Evolutionary conservation across 176 grass and related monocot genomes (phyloP), one percentile per base, ranked within the genome.

Genomic region (Eremochloa ophiuroides): DNA sequence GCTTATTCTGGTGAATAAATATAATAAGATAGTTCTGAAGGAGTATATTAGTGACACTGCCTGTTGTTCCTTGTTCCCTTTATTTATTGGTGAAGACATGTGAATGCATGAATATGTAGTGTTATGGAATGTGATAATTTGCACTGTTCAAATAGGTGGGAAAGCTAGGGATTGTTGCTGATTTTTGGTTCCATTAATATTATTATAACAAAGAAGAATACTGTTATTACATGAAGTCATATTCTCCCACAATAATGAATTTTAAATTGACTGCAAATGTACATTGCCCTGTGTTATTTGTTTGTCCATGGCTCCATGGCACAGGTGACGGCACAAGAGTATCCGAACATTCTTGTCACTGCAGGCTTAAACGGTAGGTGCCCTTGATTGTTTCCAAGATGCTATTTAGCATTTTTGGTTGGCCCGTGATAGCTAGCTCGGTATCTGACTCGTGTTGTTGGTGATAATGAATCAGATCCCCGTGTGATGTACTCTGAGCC

Each of bases 401-500:
- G 29, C 1, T 82, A 17, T 73, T 51, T 28, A 75, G 35, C 76
- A 42, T 64, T 26, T 5, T 22, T 14, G 10, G 4, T 41, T 55
- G 20, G 53, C 25, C 8, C 23, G 50, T 53, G 50, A 3, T 53
- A 53, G 47, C 25, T 65, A 12, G 17, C 27, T 25, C 33, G 5
- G 18, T 43, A 66, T 14, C 27, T 75, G 4, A 42, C 10, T 61
- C 4, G 2, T 8, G 25, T 43, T 7, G 1, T 18, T 53, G 61
- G 10, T 62, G 62, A 59, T 28, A 34, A 41, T 1, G 5, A 42
- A 62, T 2, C 74, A 97, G 91, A 97, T 93, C 84, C 87, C 14
- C 89, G 94, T 0, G 89, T 97, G 47, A 74, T 91, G 88, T 94
- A 94, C 82, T 97, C 89, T 22, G 94, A 97, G 62, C 94, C 94